These are phyloP conservation scores for Serendipita sp. DNA, from an alignment of 768 basidiomycete genomes.

Conservation along the genomic window DNA sequence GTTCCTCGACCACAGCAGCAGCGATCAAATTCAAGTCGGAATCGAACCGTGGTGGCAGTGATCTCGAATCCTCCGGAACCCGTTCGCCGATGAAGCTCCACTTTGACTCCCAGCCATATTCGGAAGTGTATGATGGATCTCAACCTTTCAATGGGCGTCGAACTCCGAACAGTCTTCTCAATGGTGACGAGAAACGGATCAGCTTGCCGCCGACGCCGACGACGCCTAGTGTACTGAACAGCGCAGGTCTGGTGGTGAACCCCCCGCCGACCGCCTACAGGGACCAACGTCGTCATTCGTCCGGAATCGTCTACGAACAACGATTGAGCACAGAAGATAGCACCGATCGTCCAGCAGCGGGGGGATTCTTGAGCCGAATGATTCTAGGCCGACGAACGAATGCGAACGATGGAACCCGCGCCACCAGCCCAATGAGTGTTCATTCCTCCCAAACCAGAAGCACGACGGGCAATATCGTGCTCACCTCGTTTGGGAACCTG, in stretches of 20 bases:
- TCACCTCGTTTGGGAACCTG: not conserved
- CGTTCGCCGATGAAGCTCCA: not conserved
- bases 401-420: too few species aligned
- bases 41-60: not conserved
- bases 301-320: not conserved
- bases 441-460: too few species aligned
- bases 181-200: not conserved
- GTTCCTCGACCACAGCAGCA: not conserved
- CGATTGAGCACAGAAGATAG: not conserved
- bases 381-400: not conserved
- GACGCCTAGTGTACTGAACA: not conserved
- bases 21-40: not conserved
- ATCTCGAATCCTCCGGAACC: not conserved
- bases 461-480: not conserved
- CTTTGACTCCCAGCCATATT: not conserved
- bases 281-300: not conserved
- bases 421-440: too few species aligned
- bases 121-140: constrained; percentile 1
- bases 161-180: too few species aligned
- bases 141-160: not conserved
- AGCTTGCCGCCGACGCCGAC: not conserved
- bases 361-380: not conserved
- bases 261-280: too few species aligned
- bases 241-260: too few species aligned
- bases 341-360: not conserved